A percentile compares a stretch with the other conserved stretches of the same genome.
Conservation (phyloP, 139 green algal species). For the Astrephomene gubernaculifera region DNA sequence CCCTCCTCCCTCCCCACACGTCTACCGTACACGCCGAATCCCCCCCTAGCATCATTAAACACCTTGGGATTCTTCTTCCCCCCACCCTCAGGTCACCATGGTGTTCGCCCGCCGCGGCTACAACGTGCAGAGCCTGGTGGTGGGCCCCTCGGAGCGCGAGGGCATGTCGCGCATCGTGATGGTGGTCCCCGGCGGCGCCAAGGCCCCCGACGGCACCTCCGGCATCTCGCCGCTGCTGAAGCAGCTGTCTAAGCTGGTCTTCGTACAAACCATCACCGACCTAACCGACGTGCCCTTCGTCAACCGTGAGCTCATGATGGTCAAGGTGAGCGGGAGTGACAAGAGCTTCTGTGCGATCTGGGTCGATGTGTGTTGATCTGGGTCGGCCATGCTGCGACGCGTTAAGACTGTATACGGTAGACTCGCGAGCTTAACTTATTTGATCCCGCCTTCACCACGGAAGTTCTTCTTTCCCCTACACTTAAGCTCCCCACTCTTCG, state of each 20-base stretch:
- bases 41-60: neutral
- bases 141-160: conserved; percentile 86
- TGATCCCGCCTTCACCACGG: too few species aligned
- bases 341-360: too few species aligned
- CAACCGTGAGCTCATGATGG: conserved; percentile 93
- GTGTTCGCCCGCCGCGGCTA: conserved; percentile 97
- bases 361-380: too few species aligned
- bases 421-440: too few species aligned
- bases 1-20: neutral
- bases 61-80: neutral
- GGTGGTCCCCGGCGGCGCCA: conserved; percentile 88
- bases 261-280: conserved; percentile 84
- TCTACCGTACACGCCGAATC: neutral
- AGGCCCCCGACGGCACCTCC: neutral
- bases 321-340: conserved; percentile 92
- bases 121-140: conserved; percentile 97
- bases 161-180: conserved; percentile 93
- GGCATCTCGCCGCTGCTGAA: conserved; percentile 90
- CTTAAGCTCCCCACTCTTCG: too few species aligned
- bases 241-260: conserved; percentile 93
- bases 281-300: conserved; percentile 85
- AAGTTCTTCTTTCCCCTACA: too few species aligned
- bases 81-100: conserved; percentile 83
- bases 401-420: too few species aligned
- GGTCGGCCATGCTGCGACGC: too few species aligned